Conservation (phyloP, 2,329 filamentous ascomycete species). For the Claviceps fusiformis region DNA sequence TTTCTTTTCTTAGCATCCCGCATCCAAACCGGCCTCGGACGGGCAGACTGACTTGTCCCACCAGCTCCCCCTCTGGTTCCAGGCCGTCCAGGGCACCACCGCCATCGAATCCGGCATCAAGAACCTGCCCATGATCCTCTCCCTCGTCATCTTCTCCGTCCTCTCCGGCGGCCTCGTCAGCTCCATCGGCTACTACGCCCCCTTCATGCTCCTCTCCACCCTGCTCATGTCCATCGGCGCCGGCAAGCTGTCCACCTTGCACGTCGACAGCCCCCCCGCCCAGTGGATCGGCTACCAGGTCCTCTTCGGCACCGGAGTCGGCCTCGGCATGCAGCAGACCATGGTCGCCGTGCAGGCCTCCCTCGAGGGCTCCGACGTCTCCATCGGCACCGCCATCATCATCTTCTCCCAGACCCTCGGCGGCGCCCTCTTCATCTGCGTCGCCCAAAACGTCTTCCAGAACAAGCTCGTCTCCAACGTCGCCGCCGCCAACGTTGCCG, state of each 20-base stretch:
- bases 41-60: too few species aligned
- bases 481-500: conserved; percentile 1
- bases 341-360: conserved; percentile 32
- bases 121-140: conserved; percentile 16
- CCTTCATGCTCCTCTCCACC: conserved; percentile 22
- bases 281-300: conserved; percentile 22
- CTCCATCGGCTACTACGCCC: conserved; percentile 28
- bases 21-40: conserved; percentile 15
- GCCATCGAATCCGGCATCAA: conserved; percentile 18
- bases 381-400: conserved; percentile 31
- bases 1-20: conserved; percentile 17
- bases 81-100: conserved; percentile 25
- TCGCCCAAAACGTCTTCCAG: conserved; percentile 37
- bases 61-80: conserved; percentile 28
- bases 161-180: conserved; percentile 15
- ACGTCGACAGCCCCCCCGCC: conserved; percentile 7
- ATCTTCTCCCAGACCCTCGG: conserved; percentile 32
- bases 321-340: conserved; percentile 29
- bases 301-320: conserved; percentile 28
- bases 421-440: conserved; percentile 34
- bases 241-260: conserved; percentile 28
- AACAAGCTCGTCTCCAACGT: conserved; percentile 23
- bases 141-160: conserved; percentile 15
- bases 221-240: conserved; percentile 20
- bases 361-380: conserved; percentile 27